Percentiles rank a stretch among this genome's conserved stretches.
phyloP scores from a whole-genome alignment of 2,329 filamentous ascomycete genomes.

The Dactylonectria estremocensis region DNA sequence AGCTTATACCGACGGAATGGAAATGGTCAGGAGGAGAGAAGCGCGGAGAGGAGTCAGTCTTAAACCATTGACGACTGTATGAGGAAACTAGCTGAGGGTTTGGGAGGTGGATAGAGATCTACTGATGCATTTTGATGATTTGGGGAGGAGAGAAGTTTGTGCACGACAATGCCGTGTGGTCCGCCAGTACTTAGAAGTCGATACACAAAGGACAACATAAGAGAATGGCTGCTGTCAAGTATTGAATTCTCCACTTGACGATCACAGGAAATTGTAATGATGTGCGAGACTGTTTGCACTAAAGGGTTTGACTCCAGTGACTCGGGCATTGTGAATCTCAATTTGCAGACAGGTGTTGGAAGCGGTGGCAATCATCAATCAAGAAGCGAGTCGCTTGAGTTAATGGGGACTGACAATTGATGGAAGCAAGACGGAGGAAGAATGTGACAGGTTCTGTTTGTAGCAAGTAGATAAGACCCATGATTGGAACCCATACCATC shows the following conservation, averaged over 20 bases:
- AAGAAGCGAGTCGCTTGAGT: no score
- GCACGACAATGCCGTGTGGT: constrained; percentile 23
- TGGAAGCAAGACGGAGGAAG: not conserved
- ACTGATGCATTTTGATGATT: constrained; percentile 38
- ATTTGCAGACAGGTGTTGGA: no score
- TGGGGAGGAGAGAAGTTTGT: constrained; percentile 26
- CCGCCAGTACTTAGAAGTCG: constrained; percentile 24
- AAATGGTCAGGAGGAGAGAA: constrained; percentile 5
- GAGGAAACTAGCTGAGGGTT: constrained; percentile 25
- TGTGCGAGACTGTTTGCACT: not conserved
- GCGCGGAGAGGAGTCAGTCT: constrained; percentile 11
- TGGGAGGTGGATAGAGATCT: constrained; percentile 38
- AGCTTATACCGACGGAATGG: constrained; percentile 4
- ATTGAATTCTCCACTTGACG: not conserved
- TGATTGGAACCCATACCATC: constrained; percentile 14
- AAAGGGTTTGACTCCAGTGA: not conserved
- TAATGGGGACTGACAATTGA: not conserved
- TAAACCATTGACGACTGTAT: constrained; percentile 18
- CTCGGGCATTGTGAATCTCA: no score
- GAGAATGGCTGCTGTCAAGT: constrained; percentile 12
- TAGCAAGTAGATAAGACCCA: constrained; percentile 7
- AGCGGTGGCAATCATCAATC: no score
- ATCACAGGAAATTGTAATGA: not conserved
- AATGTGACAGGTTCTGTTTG: not conserved
- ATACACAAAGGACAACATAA: constrained; percentile 27